These are phyloP conservation scores for Symbiodinium pilosum DNA, from an alignment of 73 alveolate species.

Conservation along the genomic window DNA sequence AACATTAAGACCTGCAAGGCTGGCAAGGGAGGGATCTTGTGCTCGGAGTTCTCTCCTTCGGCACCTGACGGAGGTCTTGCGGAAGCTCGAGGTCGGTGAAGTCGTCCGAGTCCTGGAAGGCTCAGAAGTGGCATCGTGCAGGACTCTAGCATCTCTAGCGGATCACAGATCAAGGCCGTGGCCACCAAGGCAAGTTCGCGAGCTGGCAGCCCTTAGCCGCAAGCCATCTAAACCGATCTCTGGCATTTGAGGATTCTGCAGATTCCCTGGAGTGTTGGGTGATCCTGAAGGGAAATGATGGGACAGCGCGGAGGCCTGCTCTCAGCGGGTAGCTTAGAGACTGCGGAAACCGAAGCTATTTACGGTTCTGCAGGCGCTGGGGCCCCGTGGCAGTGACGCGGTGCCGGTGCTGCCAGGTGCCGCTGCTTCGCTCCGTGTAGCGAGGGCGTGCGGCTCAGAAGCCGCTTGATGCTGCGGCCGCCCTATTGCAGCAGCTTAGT, in stretches of 20 bases:
- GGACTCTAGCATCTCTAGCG: slow-evolving; percentile 9
- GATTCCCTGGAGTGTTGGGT: slow-evolving; percentile 75
- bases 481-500: too few relatives aligned
- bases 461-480: too few relatives aligned
- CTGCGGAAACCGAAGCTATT: too few relatives aligned
- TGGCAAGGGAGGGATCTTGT: neutral
- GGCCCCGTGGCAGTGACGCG: too few relatives aligned
- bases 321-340: too few relatives aligned
- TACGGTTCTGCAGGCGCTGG: too few relatives aligned
- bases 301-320: slow-evolving; percentile 73
- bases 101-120: slow-evolving; percentile 61
- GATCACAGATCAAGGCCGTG: slow-evolving; percentile 39
- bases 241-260: neutral
- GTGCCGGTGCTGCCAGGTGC: too few relatives aligned
- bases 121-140: slow-evolving; percentile 48
- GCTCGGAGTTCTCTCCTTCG: neutral
- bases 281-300: slow-evolving; percentile 31
- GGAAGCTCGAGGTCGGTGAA: slow-evolving; percentile 83
- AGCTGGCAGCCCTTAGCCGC: neutral
- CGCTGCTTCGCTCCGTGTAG: too few relatives aligned
- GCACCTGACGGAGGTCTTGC: slow-evolving; percentile 30
- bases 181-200: slow-evolving; percentile 29
- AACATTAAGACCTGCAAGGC: slow-evolving; percentile 74
- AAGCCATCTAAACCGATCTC: neutral
- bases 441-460: too few relatives aligned